Evolutionary conservation across 495 filamentous ascomycete species (phyloP).

Genomic region (Neurospora tetraspora): DNA sequence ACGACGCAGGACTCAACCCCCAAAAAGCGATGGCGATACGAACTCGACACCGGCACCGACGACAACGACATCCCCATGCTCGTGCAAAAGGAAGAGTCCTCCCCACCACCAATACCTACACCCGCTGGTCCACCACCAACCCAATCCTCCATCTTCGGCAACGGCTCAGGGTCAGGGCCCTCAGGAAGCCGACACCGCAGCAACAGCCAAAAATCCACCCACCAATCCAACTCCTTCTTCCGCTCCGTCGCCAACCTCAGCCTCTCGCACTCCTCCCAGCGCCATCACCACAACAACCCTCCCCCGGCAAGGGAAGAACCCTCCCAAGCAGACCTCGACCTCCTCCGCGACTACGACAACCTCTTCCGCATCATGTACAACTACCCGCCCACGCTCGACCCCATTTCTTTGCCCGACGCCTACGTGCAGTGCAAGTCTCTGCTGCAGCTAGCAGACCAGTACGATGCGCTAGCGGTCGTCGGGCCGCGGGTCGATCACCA

Average conservation of each 20-base stretch:
- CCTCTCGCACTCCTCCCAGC: slow-evolving; percentile 24
- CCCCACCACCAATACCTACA: slow-evolving; percentile 6
- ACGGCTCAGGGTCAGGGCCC: slow-evolving; percentile 11
- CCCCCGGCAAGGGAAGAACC: slow-evolving; percentile 19
- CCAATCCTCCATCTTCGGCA: slow-evolving; percentile 31
- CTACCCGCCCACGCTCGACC: slow-evolving; percentile 68
- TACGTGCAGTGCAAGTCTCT: slow-evolving; percentile 89
- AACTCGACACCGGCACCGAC: slow-evolving; percentile 66
- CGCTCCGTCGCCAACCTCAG: slow-evolving; percentile 74
- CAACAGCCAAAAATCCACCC: slow-evolving; percentile 23
- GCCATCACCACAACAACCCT: slow-evolving; percentile 15
- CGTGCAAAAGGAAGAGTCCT: slow-evolving; percentile 59
- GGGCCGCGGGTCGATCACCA: slow-evolving; percentile 90
- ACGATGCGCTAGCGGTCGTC: slow-evolving; percentile 79
- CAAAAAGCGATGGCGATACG: slow-evolving; percentile 69
- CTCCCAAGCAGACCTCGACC: slow-evolving; percentile 48
- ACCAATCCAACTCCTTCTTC: slow-evolving; percentile 62
- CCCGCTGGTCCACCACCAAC: slow-evolving; percentile 4
- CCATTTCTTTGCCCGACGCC: slow-evolving; percentile 75
- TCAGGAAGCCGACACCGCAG: slow-evolving; percentile 21
- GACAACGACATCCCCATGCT: slow-evolving; percentile 79
- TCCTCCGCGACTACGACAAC: slow-evolving; percentile 85
- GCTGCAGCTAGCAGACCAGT: slow-evolving; percentile 76
- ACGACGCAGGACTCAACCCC: slow-evolving; percentile 8
- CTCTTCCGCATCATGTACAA: slow-evolving; percentile 91